Percentiles rank a stretch among this genome's conserved stretches.
These are phyloP conservation scores for Ophiocordyceps sinensis DNA, from an alignment of 2,329 filamentous ascomycete genomes.

Conservation along the genomic window DNA sequence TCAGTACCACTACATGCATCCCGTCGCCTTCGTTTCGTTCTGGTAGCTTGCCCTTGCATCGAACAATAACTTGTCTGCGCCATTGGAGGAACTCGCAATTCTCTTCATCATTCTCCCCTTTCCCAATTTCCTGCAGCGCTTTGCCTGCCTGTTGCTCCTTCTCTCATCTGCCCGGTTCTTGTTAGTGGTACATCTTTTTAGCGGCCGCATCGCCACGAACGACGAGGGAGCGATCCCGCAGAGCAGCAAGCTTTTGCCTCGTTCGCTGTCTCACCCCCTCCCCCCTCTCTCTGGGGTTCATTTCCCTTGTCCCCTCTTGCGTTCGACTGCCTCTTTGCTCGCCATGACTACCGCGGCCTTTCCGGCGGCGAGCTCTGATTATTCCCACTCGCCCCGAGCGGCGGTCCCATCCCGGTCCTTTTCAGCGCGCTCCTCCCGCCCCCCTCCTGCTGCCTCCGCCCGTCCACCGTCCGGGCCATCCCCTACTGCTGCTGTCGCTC, in stretches of 20 bases:
- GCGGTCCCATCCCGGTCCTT: constrained; percentile 18
- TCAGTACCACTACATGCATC: background rate
- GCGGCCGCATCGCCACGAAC: background rate
- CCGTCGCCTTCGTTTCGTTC: background rate
- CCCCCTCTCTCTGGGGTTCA: background rate
- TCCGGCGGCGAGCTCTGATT: constrained; percentile 8
- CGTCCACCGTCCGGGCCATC: constrained; percentile 7
- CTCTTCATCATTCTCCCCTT: background rate
- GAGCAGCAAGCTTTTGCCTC: background rate
- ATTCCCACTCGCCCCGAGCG: constrained; percentile 10
- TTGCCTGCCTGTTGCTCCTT: background rate
- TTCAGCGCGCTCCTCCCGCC: constrained; percentile 19
- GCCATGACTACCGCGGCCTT: constrained; percentile 15
- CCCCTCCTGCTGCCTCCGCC: constrained; percentile 8
- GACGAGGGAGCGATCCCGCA: background rate
- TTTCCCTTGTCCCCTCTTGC: background rate
- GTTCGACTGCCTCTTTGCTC: background rate
- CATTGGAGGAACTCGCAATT: background rate
- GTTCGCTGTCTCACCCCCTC: background rate
- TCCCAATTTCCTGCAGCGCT: background rate
- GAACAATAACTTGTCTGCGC: background rate
- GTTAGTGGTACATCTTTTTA: background rate
- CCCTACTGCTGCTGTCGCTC: constrained; percentile 2
- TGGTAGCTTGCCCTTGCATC: background rate
- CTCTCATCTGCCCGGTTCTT: background rate